Evolutionary conservation across 441 rosid species (phyloP), one percentile per base, ranked within the genome.

Genomic region (Bruguiera hainesii): DNA sequence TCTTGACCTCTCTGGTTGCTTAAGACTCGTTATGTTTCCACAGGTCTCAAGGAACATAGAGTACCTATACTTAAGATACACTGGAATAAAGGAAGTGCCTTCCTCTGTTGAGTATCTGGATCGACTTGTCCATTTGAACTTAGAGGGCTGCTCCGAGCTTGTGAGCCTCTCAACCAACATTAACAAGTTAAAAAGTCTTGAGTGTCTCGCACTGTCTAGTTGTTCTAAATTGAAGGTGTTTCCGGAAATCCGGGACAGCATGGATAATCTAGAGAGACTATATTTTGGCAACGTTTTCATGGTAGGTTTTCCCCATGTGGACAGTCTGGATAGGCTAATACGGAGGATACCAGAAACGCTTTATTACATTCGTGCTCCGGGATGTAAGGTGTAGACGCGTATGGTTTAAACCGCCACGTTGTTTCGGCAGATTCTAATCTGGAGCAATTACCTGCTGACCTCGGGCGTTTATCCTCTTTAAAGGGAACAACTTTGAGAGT

Each of bases 1-100:
- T 70, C 71, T 81, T 13, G 58, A 21, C 18, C 69, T 81, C 0
- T 28, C 71, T 1, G 75, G 78, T 3, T 76, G 81, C 75, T 73
- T 62, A 56, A 72, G 61, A 65, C 7, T 82, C 18, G 64, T 67
- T 28, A 72, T 4, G 37, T 35, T 35, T 35, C 42, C 60, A 15
- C 16, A 30, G 23, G 35, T 20, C 33, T 53, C 2, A 60, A 65
- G 18, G 35, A 21, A 68, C 1, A 2, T 72, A 25, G 53, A 64
- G 28, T 20, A 7, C 7, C 28, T 81, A 23, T 1, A 6, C 6
- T 35, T 81, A 19, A 42, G 29, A 23, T 5, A 49, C 57, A 76
- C 78, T 63, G 51, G 11, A 57, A 73, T 78, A 23, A 48, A 73
- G 65, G 72, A 64, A 25, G 64, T 67, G 11, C 57, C 74, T 3